phyloP scores from a whole-genome alignment of 257 asterid genomes.

The Forsythia suspensa region DNA sequence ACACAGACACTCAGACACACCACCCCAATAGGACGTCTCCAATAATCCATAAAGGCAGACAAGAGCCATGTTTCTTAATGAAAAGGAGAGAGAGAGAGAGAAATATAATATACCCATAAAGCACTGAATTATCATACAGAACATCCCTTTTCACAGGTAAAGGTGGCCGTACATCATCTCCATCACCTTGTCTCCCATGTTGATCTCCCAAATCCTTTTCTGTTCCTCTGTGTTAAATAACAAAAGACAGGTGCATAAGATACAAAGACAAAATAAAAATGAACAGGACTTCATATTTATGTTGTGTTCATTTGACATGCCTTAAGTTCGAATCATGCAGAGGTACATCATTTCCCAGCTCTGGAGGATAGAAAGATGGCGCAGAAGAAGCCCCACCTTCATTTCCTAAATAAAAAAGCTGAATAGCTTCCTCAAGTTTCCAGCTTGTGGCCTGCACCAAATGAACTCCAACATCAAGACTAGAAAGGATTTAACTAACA shows the following conservation, averaged over 20 bases:
- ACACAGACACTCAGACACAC: neutral
- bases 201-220: constrained; percentile 42
- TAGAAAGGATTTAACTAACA: neutral
- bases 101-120: constrained; percentile 58
- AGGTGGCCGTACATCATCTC: constrained; percentile 79
- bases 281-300: neutral
- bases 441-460: constrained; percentile 86
- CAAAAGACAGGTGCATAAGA: constrained; percentile 9
- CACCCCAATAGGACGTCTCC: neutral
- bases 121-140: constrained; percentile 70
- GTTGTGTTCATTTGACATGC: constrained; percentile 33
- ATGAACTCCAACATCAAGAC: constrained; percentile 18
- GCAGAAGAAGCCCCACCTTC: constrained; percentile 55
- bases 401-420: constrained; percentile 83
- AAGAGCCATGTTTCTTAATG: neutral
- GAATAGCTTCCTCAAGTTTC: constrained; percentile 98
- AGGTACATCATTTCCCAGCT: constrained; percentile 44
- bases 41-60: neutral
- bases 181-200: constrained; percentile 46
- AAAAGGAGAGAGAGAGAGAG: neutral
- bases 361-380: constrained; percentile 39
- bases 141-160: constrained; percentile 93
- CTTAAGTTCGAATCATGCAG: constrained; percentile 50
- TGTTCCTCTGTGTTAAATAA: constrained; percentile 41
- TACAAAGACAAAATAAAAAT: constrained; percentile 6